Evolutionary conservation across 176 grass and related monocot species (phyloP), one percentile per base, ranked within the genome.

Genomic region (Cenchrus americanus): DNA sequence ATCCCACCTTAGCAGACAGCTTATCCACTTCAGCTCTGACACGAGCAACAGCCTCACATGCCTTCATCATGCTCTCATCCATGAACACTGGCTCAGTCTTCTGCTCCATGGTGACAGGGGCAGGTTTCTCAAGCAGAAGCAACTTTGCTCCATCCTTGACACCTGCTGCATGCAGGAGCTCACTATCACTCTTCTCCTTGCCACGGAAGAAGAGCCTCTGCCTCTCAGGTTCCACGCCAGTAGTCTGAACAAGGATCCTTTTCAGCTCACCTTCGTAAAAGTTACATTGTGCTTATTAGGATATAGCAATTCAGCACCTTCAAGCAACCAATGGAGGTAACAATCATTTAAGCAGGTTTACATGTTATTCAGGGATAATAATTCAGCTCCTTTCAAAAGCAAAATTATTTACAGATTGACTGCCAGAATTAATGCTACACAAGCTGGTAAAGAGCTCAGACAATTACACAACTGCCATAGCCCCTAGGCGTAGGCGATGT

Each of bases 131-230:
- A 49, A 94, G 78, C 9, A 99, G 82, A 44, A 99, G 80, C 65
- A 99, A 23, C 80, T 99, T 96, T 40, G 96, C 85, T 80, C 86
- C 88, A 82, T 99, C 87, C 78, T 99, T 99, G 54, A 89, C 71
- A 37, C 96, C 93, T 37, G 81, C 84, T 55, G 84, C 70, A 34
- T 96, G 91, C 78, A 99, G 76, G 80, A 74, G 87, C 65, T 96
- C 96, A 14, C 80, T 60, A 76, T 94, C 86, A 61, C 72, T 82
- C 86, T 93, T 99, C 93, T 96, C 93, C 76, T 87, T 99, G 44
- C 96, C 93, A 66, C 90, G 81, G 72, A 96, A 96, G 53, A 96
- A 64, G 61, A 99, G 79, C 66, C 93, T 96, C 89, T 96, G 96
- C 66, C 89, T 85, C 58, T 91, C 77, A 60, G 89, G 78, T 40